These are phyloP conservation scores for Cerrena zonata DNA, from an alignment of 1,284 basidiomycete genomes.

Conservation along the genomic window DNA sequence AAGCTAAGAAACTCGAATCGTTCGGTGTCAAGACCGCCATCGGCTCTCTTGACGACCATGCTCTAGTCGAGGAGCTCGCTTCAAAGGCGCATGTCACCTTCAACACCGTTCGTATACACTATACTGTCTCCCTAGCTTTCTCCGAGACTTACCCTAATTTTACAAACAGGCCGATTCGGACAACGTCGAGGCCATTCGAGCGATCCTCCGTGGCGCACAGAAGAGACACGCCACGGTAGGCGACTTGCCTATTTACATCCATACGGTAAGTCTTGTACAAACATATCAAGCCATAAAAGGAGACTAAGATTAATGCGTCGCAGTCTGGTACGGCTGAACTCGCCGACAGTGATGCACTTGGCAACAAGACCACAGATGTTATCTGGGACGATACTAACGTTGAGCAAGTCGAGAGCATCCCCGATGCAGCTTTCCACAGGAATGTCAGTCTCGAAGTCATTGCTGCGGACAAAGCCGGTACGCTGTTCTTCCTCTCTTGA, in stretches of 20 bases:
- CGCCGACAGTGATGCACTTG: background rate
- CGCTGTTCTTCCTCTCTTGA: background rate
- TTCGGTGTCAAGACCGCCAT: slow-evolving; percentile 34
- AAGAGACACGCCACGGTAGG: slow-evolving; percentile 37
- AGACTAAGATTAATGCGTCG: background rate
- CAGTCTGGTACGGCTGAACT: slow-evolving; percentile 33
- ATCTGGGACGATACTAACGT: slow-evolving; percentile 31
- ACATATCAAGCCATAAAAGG: background rate
- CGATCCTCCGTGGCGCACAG: slow-evolving; percentile 40
- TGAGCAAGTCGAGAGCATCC: slow-evolving; percentile 26
- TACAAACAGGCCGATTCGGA: slow-evolving; percentile 36
- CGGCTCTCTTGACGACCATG: slow-evolving; percentile 35
- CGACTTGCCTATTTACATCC: slow-evolving; percentile 40
- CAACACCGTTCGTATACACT: slow-evolving; percentile 18
- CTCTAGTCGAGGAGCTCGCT: slow-evolving; percentile 19
- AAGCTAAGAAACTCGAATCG: slow-evolving; percentile 34
- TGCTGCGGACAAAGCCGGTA: slow-evolving; percentile 30
- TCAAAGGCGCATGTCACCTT: slow-evolving; percentile 24
- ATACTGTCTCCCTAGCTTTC: background rate
- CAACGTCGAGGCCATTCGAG: slow-evolving; percentile 33
- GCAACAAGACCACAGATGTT: slow-evolving; percentile 3
- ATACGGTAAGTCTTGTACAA: slow-evolving; percentile 37
- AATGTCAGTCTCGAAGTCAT: slow-evolving; percentile 25
- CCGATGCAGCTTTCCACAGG: slow-evolving; percentile 27
- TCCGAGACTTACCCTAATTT: background rate